Conservation (phyloP, 805 yeast species). For the Danielia reshetovae region DNA sequence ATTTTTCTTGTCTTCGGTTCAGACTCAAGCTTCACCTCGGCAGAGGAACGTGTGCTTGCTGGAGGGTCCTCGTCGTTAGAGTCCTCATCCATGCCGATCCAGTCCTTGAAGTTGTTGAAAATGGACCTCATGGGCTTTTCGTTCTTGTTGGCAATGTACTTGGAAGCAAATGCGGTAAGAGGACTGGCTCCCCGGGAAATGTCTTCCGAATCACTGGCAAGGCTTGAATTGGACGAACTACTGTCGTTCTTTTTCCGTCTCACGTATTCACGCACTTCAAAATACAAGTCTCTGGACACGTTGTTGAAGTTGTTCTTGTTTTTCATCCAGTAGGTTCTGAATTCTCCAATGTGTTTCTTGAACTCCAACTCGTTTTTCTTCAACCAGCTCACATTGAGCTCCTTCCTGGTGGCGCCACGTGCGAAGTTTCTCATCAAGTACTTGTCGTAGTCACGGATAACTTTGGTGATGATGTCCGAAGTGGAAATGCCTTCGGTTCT, state of each 20-base stretch:
- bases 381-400: conserved; percentile 94
- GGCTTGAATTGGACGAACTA: conserved; percentile 12
- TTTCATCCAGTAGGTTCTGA: conserved; percentile 79
- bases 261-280: conserved; percentile 76
- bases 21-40: not conserved
- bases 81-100: conserved; percentile 33
- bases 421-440: conserved; percentile 96
- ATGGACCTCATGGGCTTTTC: conserved; percentile 26
- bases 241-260: conserved; percentile 41
- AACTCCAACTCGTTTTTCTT: conserved; percentile 95
- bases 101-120: conserved; percentile 39
- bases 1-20: conserved; percentile 1
- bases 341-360: conserved; percentile 84
- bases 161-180: conserved; percentile 63
- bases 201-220: conserved; percentile 28
- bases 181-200: conserved; percentile 42
- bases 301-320: conserved; percentile 65
- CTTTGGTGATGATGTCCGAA: conserved; percentile 91
- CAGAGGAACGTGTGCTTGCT: not conserved
- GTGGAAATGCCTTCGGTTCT: conserved; percentile 96
- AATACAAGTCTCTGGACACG: conserved; percentile 77
- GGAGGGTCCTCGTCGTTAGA: conserved; percentile 18
- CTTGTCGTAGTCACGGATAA: conserved; percentile 93
- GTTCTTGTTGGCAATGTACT: conserved; percentile 55
- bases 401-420: conserved; percentile 95